phyloP scores from a whole-genome alignment of 202 grass and related monocot genomes.

The Carex arenaria region DNA sequence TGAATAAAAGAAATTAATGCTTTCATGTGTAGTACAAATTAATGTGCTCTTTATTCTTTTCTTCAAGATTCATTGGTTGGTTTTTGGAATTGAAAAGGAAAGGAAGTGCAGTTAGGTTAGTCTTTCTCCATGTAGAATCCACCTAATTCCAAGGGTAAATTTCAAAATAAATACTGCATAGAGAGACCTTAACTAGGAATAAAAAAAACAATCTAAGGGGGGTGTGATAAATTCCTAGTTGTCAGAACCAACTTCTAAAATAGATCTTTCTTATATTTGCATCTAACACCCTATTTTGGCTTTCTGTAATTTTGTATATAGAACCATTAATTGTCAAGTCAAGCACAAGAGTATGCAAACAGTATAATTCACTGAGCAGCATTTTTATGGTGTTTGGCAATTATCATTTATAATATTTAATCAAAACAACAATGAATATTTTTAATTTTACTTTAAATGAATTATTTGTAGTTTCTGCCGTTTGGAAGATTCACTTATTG shows the following conservation, averaged over 20 bases:
- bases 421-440: not conserved
- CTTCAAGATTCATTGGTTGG: not conserved
- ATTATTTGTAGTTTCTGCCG: not conserved
- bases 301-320: not conserved
- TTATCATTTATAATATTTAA: not conserved
- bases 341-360: not conserved
- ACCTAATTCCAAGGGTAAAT: too few relatives aligned
- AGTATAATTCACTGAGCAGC: not conserved
- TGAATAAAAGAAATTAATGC: constrained; percentile 15
- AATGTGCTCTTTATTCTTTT: not conserved
- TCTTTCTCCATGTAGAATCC: too few relatives aligned
- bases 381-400: not conserved
- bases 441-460: not conserved
- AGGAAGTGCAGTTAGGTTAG: not conserved
- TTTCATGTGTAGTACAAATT: not conserved
- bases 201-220: not conserved
- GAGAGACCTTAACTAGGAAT: not conserved
- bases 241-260: not conserved
- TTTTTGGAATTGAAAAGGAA: not conserved
- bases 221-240: not conserved
- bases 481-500: not conserved
- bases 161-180: constrained; percentile 10
- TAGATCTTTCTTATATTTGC: not conserved
- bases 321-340: not conserved
- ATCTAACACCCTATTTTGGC: not conserved